Percentiles rank a stretch among this genome's conserved stretches.
These are phyloP conservation scores for Stereum hirsutum DNA, from an alignment of 1,284 basidiomycete genomes.

Conservation along the genomic window DNA sequence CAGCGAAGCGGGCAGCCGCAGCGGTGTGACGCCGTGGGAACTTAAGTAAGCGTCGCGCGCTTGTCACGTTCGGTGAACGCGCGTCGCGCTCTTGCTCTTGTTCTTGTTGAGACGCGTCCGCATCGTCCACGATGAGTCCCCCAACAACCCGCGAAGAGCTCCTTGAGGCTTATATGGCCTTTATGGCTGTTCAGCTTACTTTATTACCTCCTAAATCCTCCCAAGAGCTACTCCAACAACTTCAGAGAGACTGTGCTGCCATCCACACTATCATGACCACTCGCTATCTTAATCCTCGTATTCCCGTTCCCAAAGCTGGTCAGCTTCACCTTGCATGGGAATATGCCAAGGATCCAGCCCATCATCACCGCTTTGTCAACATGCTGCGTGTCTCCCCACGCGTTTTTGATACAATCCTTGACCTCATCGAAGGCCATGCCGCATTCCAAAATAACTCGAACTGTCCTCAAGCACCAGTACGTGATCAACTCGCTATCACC, in stretches of 20 bases:
- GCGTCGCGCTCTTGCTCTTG: too few species aligned
- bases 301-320: conserved; percentile 15
- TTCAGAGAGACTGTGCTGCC: background rate
- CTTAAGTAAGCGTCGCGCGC: too few species aligned
- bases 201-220: too few species aligned
- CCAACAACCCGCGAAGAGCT: too few species aligned
- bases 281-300: background rate
- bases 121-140: too few species aligned
- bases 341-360: conserved; percentile 26
- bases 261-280: background rate
- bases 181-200: too few species aligned
- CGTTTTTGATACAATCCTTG: conserved; percentile 20
- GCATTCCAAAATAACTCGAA: conserved; percentile 22
- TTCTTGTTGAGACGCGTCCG: too few species aligned
- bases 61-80: too few species aligned
- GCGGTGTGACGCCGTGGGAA: too few species aligned
- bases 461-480: conserved; percentile 17
- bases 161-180: too few species aligned
- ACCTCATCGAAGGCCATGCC: conserved; percentile 20
- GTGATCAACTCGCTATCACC: conserved; percentile 7
- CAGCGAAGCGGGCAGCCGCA: too few species aligned
- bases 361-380: conserved; percentile 24
- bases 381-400: conserved; percentile 24
- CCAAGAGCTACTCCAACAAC: too few species aligned
- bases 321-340: conserved; percentile 21